These are phyloP conservation scores for Lasiosphaeria miniovina DNA, from an alignment of 495 filamentous ascomycete species.

Conservation along the genomic window DNA sequence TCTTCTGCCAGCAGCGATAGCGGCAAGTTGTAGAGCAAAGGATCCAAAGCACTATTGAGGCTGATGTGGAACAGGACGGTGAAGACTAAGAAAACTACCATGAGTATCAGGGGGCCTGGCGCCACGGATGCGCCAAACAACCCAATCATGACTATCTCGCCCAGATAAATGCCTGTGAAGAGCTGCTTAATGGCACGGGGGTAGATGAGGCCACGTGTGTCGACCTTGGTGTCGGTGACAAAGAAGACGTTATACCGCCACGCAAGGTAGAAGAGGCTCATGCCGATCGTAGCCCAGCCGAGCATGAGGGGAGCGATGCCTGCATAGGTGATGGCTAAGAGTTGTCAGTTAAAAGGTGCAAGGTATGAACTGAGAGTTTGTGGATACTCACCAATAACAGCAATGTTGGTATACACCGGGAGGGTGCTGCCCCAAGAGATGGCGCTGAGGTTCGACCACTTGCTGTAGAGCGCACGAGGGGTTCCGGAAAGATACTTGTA, in stretches of 20 bases:
- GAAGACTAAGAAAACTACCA: conserved; percentile 78
- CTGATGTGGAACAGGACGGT: conserved; percentile 78
- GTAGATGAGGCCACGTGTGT: conserved; percentile 89
- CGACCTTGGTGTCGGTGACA: conserved; percentile 77
- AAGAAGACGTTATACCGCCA: conserved; percentile 96
- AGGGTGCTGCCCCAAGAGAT: conserved; percentile 87
- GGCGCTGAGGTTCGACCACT: conserved; percentile 59
- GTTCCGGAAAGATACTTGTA: conserved; percentile 62
- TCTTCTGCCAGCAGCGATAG: conserved; percentile 58
- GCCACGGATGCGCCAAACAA: conserved; percentile 74
- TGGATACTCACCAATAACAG: conserved; percentile 65
- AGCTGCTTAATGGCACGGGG: conserved; percentile 88
- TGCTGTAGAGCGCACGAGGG: conserved; percentile 56
- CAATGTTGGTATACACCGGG: conserved; percentile 80
- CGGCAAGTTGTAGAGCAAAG: conserved; percentile 79
- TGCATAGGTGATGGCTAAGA: conserved; percentile 74
- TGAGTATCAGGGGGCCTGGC: conserved; percentile 75
- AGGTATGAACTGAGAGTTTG: not conserved
- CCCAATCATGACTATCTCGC: conserved; percentile 83
- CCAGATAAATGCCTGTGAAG: conserved; percentile 82
- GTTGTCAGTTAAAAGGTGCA: conserved; percentile 10
- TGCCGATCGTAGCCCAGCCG: conserved; percentile 78
- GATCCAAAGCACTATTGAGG: conserved; percentile 73
- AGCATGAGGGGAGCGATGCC: conserved; percentile 88
- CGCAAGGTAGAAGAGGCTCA: conserved; percentile 86